Evolutionary conservation across 176 grass and related monocot species (phyloP).

Genomic region (Bonia amplexicaulis): DNA sequence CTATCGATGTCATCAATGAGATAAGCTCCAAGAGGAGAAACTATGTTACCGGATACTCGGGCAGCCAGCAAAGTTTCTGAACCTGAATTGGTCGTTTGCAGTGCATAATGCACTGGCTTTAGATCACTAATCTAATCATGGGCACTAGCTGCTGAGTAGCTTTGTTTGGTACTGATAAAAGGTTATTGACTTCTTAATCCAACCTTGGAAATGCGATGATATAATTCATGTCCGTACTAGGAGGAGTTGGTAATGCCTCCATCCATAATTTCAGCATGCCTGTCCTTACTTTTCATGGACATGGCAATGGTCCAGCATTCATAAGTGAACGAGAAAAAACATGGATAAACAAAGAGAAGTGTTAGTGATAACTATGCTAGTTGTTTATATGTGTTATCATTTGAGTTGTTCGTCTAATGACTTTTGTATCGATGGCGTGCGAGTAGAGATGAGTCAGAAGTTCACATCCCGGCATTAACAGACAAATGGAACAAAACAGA

Average conservation of each 20-base stretch:
- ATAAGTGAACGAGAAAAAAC: conserved; percentile 4
- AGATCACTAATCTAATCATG: conserved; percentile 29
- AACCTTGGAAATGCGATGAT: background rate
- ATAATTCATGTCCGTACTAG: background rate
- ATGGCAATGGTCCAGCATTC: background rate
- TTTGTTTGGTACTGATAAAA: background rate
- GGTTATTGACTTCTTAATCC: conserved; percentile 22
- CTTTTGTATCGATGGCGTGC: conserved; percentile 4
- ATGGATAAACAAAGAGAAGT: background rate
- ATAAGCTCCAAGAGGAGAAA: conserved; percentile 20
- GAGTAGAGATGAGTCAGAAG: conserved; percentile 7
- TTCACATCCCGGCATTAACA: background rate
- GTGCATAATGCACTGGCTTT: conserved; percentile 16
- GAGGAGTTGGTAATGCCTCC: background rate
- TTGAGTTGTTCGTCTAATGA: conserved; percentile 2
- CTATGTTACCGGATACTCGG: conserved; percentile 3
- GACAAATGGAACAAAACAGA: background rate
- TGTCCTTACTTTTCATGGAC: conserved; percentile 13
- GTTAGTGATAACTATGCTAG: background rate
- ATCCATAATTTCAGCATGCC: background rate
- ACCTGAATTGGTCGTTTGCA: conserved; percentile 20
- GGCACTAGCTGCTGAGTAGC: background rate
- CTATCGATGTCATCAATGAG: conserved; percentile 45
- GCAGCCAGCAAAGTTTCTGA: conserved; percentile 11
- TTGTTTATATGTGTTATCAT: conserved; percentile 9